These are phyloP conservation scores for Panicum miliaceum DNA, from an alignment of 176 grass and related monocot genomes.

Conservation along the genomic window DNA sequence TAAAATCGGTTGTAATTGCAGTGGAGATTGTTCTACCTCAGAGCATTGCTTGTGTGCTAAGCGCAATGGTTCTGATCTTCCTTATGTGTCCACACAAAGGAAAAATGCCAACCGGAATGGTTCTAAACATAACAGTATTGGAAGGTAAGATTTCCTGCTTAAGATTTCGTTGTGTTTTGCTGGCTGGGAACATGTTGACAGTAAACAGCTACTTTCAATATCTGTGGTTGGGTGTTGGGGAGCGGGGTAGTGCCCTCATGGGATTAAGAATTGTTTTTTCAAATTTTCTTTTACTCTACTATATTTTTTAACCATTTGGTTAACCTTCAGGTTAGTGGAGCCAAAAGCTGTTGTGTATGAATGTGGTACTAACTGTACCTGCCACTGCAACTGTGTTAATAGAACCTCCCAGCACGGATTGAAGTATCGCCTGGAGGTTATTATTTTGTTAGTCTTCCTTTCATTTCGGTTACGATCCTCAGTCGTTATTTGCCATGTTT, in stretches of 20 bases:
- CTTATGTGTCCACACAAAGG: constrained; percentile 62
- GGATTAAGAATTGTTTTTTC: background rate
- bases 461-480: background rate
- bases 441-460: constrained; percentile 21
- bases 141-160: constrained; percentile 44
- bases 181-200: background rate
- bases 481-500: background rate
- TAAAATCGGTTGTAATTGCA: constrained; percentile 58
- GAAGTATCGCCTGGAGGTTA: constrained; percentile 79
- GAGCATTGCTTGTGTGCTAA: constrained; percentile 61
- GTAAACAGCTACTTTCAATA: background rate
- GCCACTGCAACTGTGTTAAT: constrained; percentile 68
- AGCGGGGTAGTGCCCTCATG: background rate
- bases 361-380: constrained; percentile 71
- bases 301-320: constrained; percentile 13
- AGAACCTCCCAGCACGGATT: constrained; percentile 83
- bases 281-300: background rate
- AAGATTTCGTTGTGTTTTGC: constrained; percentile 19
- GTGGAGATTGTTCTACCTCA: constrained; percentile 61
- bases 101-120: constrained; percentile 44
- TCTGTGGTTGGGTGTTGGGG: background rate
- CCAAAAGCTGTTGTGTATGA: constrained; percentile 86
- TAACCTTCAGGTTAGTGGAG: constrained; percentile 69
- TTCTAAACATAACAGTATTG: constrained; percentile 41
- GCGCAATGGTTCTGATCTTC: constrained; percentile 62